Percentiles rank a stretch among this genome's conserved stretches.
Conservation (phyloP, 1,284 basidiomycete species). For the Microbotryum saponariae region DNA sequence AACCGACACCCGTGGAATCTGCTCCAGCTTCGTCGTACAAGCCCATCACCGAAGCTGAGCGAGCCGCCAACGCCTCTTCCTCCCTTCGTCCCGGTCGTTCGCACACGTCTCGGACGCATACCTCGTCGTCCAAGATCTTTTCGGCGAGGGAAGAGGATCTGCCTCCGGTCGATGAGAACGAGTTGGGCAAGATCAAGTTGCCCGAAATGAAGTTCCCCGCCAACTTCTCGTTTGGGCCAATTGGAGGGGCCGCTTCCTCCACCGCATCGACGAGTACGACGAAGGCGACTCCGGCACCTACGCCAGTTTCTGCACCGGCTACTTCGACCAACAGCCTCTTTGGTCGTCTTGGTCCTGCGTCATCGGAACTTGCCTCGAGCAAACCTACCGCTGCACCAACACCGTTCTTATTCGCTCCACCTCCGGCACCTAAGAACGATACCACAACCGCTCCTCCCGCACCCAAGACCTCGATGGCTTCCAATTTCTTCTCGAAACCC, state of each 20-base stretch:
- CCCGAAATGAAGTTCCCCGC: slow-evolving; percentile 24
- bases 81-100: slow-evolving; percentile 33
- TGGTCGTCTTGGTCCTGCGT: neutral
- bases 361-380: neutral
- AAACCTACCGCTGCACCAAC: neutral
- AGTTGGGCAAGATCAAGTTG: slow-evolving; percentile 26
- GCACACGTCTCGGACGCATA: slow-evolving; percentile 27
- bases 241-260: neutral
- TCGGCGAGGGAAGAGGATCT: slow-evolving; percentile 34
- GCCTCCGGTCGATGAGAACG: slow-evolving; percentile 28
- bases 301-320: neutral
- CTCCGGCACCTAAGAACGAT: neutral
- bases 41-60: slow-evolving; percentile 1
- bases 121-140: slow-evolving; percentile 27
- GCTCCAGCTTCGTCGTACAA: slow-evolving; percentile 16
- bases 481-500: slow-evolving; percentile 22
- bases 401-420: slow-evolving; percentile 12
- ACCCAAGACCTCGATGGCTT: slow-evolving; percentile 1
- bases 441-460: neutral
- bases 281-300: neutral
- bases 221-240: slow-evolving; percentile 18
- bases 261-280: neutral
- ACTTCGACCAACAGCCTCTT: neutral
- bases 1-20: slow-evolving; percentile 13
- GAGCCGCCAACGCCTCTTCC: slow-evolving; percentile 10